Evolutionary conservation across 2,329 filamentous ascomycete species (phyloP), one percentile per base, ranked within the genome.

Genomic region (Aciculosporium take): DNA sequence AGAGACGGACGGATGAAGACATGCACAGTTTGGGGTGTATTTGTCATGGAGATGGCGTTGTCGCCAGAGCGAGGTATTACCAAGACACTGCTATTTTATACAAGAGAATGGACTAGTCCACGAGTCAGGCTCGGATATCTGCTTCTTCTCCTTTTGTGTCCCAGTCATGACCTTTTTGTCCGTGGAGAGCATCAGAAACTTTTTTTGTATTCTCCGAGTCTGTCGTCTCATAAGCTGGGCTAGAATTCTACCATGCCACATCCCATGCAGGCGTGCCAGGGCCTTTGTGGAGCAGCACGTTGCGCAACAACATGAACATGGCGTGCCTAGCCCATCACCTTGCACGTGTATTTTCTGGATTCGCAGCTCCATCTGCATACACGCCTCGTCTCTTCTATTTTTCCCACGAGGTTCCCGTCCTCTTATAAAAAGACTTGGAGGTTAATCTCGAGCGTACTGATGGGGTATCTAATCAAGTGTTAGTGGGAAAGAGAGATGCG

Each of bases 381-480:
- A 5, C 7, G 17, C 5, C 27, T 13, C 27, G 8, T 30, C 30
- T 21, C 8, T 21, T 33, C 13, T 13, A 13, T 21, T 20, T 33
- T 15, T n/a, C n/a, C n/a, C n/a, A n/a, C n/a, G 4, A 13, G 12
- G 10, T 21, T 33, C 4, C 4, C 7, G 21, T 17, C 4, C 23
- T 33, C n/a, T 45, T 70, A 94, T 65, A 95, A 69, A 72, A 98
- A 93, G 50, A 84, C 76, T 65, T 96, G 89, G 25, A 96, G 75
- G 63, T 96, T 94, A 59, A 98, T 74, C 69, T 98, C 91, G 51
- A 98, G 66, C 33, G 85, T 87, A 65, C 87, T 95, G 53, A 94
- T 87, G 32, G 91, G 89, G 69, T 88, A 89, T 68, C 78, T 82
- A 15, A 29, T 4, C 35, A 32, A 50, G 28, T 9, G 8, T 15